Conservation (phyloP, 345 rosid genomes). For the Citrus medica region DNA sequence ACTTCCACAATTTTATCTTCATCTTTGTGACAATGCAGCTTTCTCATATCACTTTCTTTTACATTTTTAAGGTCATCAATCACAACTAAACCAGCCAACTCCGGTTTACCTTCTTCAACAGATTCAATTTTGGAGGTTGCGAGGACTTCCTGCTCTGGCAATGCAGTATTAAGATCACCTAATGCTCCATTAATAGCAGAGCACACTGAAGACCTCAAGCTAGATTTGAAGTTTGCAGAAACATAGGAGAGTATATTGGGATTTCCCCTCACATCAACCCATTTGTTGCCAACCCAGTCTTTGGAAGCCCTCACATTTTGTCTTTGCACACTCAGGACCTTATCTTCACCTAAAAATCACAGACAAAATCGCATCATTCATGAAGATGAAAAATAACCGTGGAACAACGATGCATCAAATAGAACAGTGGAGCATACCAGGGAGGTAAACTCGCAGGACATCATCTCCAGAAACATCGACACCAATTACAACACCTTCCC, state of each 20-base stretch:
- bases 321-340: conserved; percentile 19
- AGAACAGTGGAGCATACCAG: conserved; percentile 29
- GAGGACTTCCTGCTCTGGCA: conserved; percentile 6
- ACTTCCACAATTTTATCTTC: not conserved
- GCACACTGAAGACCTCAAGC: not conserved
- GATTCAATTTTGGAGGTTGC: conserved; percentile 4
- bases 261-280: conserved; percentile 36
- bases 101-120: conserved; percentile 11
- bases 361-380: not conserved
- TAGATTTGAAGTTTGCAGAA: conserved; percentile 11
- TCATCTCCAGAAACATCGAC: conserved; percentile 10
- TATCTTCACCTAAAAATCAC: conserved; percentile 33
- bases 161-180: not conserved
- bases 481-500: conserved; percentile 45
- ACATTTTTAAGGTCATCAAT: not conserved
- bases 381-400: not conserved
- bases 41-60: not conserved
- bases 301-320: conserved; percentile 34
- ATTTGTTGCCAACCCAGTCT: conserved; percentile 43
- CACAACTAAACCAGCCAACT: not conserved
- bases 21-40: not conserved
- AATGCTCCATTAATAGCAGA: conserved; percentile 2
- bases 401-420: not conserved
- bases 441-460: conserved; percentile 34
- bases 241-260: conserved; percentile 25